A percentile compares a stretch with the other conserved stretches of the same genome.
phyloP scores from a whole-genome alignment of 164 flowering plant genomes.

The Stephania yunnanensis region DNA sequence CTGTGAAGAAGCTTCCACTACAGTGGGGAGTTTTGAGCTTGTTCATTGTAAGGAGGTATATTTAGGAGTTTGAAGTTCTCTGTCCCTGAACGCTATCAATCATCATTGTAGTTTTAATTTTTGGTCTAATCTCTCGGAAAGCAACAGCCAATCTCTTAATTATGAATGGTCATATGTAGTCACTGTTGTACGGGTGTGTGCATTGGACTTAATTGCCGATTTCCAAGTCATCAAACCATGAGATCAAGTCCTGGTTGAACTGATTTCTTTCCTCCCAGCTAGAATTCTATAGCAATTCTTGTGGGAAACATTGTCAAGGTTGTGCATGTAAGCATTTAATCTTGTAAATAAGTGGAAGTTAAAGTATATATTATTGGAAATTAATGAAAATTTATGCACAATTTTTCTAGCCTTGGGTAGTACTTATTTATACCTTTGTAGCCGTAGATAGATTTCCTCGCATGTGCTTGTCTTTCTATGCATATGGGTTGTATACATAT shows the following conservation, averaged over 20 bases:
- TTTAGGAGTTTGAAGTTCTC: constrained; percentile 15
- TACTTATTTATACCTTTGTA: background rate
- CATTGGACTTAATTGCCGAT: background rate
- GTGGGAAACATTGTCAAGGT: background rate
- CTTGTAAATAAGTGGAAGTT: background rate
- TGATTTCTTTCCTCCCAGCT: background rate
- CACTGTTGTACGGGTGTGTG: background rate
- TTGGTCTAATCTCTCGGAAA: background rate
- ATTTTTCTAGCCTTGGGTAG: too few relatives aligned
- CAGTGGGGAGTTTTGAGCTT: constrained; percentile 49
- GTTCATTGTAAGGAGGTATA: constrained; percentile 48
- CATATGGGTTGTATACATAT: background rate
- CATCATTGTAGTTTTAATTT: background rate
- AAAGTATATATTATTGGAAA: too few relatives aligned
- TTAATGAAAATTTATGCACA: too few relatives aligned
- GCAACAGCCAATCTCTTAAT: background rate
- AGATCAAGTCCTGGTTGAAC: background rate
- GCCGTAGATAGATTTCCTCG: background rate
- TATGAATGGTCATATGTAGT: constrained; percentile 1
- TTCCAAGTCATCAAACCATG: background rate
- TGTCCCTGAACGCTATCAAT: background rate
- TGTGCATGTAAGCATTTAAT: background rate
- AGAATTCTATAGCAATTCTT: background rate
- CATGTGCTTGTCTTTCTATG: too few relatives aligned
- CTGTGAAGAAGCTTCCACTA: constrained; percentile 40